Evolutionary conservation across 768 basidiomycete species (phyloP).

Genomic region (Rhodotorula kratochvilovae): DNA sequence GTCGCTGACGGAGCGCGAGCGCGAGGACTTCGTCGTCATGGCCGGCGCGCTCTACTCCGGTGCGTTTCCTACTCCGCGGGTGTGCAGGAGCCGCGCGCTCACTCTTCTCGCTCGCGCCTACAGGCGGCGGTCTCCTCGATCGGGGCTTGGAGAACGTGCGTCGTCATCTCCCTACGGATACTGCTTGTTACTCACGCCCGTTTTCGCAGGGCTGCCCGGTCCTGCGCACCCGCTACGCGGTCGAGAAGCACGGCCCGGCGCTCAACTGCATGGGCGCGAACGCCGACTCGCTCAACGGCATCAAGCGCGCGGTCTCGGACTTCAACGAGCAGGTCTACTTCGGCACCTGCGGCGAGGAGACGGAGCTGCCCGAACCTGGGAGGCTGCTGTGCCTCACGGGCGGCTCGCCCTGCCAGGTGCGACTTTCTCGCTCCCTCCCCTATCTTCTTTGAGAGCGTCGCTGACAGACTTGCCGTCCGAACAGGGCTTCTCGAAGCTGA

Average conservation of each 20-base stretch:
- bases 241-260: background rate
- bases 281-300: background rate
- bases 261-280: background rate
- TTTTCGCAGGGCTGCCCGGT: background rate
- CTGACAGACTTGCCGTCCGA: background rate
- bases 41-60: background rate
- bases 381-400: background rate
- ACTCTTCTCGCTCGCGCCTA: too few relatives aligned
- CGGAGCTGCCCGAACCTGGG: background rate
- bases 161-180: background rate
- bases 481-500: background rate
- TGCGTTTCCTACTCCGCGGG: background rate
- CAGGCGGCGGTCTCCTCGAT: conserved; percentile 4
- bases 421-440: too few relatives aligned
- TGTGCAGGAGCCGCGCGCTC: too few relatives aligned
- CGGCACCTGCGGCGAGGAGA: background rate
- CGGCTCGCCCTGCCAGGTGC: background rate
- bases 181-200: too few relatives aligned
- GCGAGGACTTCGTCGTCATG: background rate
- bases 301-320: background rate
- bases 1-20: background rate
- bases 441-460: too few relatives aligned
- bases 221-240: background rate
- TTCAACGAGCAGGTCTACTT: background rate
- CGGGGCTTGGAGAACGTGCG: background rate